These are phyloP conservation scores for Schrenkiella parvula DNA, from an alignment of 345 rosid species.

Conservation along the genomic window DNA sequence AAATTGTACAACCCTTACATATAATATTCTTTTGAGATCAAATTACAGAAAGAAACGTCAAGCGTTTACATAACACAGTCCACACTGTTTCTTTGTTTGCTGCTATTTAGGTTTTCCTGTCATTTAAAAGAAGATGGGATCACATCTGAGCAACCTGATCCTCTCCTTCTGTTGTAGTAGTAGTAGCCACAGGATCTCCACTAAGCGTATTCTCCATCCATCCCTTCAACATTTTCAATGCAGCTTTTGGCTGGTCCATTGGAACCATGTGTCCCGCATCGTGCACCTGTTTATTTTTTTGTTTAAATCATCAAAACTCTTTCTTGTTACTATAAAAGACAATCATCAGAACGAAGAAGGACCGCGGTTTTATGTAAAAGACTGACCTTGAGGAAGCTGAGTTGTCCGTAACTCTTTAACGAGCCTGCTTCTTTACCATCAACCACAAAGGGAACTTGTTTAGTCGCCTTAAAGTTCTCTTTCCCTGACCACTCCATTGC, in stretches of 20 bases:
- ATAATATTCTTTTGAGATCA: neutral
- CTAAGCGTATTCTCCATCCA: constrained; percentile 65
- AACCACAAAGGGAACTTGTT: constrained; percentile 66
- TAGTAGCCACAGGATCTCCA: constrained; percentile 14
- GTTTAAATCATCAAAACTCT: constrained; percentile 7
- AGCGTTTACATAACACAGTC: neutral
- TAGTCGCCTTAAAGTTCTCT: constrained; percentile 54
- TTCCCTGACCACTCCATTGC: constrained; percentile 97
- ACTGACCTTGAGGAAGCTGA: constrained; percentile 85
- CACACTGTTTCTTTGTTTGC: neutral
- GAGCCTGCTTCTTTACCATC: constrained; percentile 77
- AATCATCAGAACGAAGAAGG: neutral
- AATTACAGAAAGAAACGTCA: neutral
- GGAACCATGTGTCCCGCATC: constrained; percentile 99
- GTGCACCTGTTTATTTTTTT: constrained; percentile 47
- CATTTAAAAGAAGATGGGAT: constrained; percentile 18
- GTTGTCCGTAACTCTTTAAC: constrained; percentile 65
- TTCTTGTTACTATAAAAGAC: neutral
- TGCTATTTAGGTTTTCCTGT: neutral
- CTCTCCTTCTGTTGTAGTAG: constrained; percentile 12
- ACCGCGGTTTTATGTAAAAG: neutral
- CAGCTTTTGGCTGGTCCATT: constrained; percentile 93
- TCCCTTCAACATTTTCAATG: constrained; percentile 79
- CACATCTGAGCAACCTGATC: constrained; percentile 64
- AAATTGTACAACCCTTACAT: constrained; percentile 8